Percentiles rank a stretch among this genome's conserved stretches.
phyloP scores from a whole-genome alignment of 805 yeast genomes.

The Monosporozyma solicola region DNA sequence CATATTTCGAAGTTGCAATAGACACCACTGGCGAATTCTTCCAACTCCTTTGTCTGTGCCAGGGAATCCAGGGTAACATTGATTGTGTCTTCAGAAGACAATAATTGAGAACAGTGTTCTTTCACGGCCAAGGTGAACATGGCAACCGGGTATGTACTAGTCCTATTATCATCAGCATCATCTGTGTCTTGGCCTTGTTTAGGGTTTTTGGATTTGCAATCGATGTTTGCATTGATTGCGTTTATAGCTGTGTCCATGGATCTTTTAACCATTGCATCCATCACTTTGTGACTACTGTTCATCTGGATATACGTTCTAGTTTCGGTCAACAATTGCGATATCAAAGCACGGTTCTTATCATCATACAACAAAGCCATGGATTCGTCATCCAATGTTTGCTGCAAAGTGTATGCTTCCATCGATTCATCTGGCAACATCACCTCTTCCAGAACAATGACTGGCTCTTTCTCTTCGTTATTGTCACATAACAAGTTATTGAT shows the following conservation, averaged over 20 bases:
- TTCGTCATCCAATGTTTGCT: constrained; percentile 41
- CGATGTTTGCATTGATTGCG: not conserved
- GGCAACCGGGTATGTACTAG: not conserved
- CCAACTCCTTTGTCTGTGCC: not conserved
- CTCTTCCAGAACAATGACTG: not conserved
- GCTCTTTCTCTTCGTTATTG: not conserved
- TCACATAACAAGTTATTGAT: constrained; percentile 22
- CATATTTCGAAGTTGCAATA: not conserved
- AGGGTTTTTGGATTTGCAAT: not conserved
- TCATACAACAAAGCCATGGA: constrained; percentile 27
- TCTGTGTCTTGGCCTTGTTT: not conserved
- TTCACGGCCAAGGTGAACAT: not conserved
- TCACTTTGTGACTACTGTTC: not conserved
- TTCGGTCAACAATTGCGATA: not conserved
- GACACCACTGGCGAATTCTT: not conserved
- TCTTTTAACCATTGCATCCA: not conserved
- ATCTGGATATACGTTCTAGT: not conserved
- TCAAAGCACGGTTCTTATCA: constrained; percentile 8
- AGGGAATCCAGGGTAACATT: not conserved
- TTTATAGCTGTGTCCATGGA: not conserved
- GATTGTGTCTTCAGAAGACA: not conserved
- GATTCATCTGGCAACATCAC: constrained; percentile 42
- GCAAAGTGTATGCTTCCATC: constrained; percentile 44
- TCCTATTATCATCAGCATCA: not conserved
- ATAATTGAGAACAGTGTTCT: not conserved